phyloP scores from a whole-genome alignment of 768 basidiomycete genomes.

The Guyanaporus albipodus region DNA sequence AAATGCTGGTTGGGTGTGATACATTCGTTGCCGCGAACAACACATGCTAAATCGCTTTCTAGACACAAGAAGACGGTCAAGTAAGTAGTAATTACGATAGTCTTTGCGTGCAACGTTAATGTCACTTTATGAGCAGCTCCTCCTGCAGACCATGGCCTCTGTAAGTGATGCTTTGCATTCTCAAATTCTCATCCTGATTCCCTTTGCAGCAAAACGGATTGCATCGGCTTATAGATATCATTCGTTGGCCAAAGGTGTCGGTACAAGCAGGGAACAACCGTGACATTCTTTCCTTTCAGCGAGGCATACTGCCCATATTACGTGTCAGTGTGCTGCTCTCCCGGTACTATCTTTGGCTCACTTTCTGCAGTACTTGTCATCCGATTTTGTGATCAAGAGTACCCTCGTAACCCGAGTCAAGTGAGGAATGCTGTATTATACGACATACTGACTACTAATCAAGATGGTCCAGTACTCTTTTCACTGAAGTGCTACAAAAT shows the following conservation, averaged over 20 bases:
- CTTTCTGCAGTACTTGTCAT: conserved; percentile 48
- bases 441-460: conserved; percentile 6
- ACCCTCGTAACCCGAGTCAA: conserved; percentile 49
- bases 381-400: conserved; percentile 56
- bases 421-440: conserved; percentile 29
- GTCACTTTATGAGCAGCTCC: conserved; percentile 26
- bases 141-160: conserved; percentile 37
- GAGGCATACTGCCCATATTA: conserved; percentile 52
- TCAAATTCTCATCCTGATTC: background rate
- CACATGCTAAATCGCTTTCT: background rate
- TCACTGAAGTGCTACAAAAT: conserved; percentile 43
- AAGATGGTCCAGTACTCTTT: conserved; percentile 37
- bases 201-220: conserved; percentile 46
- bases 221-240: conserved; percentile 45
- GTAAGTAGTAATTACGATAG: conserved; percentile 27
- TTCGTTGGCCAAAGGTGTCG: conserved; percentile 44
- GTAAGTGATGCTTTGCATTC: conserved; percentile 21
- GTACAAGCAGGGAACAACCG: conserved; percentile 33
- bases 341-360: background rate
- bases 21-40: background rate
- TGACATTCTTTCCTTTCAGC: conserved; percentile 52
- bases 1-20: conserved; percentile 41
- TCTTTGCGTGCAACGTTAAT: conserved; percentile 5
- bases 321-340: conserved; percentile 32
- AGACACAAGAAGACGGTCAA: conserved; percentile 51